Evolutionary conservation across 1,284 basidiomycete species (phyloP).

Genomic region (Rugosomyces carneus): DNA sequence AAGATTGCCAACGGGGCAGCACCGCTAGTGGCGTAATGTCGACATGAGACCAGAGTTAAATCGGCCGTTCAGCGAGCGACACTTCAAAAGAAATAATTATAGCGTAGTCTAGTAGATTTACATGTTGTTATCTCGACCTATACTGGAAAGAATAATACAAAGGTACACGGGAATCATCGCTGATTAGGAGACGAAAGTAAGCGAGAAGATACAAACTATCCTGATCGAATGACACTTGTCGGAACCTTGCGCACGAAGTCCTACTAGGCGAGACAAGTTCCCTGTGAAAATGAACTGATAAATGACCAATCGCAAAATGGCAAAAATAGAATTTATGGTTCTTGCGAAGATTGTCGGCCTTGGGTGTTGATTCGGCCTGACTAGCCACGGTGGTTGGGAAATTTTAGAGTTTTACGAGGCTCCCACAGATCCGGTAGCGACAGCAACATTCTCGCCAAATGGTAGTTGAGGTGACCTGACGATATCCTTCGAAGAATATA

Average conservation of each 20-base stretch:
- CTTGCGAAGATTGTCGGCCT: slow-evolving; percentile 18
- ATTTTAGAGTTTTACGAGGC: slow-evolving; percentile 37
- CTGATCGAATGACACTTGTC: slow-evolving; percentile 11
- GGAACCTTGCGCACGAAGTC: slow-evolving; percentile 11
- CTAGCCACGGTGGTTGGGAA: slow-evolving; percentile 4
- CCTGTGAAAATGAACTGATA: slow-evolving; percentile 40
- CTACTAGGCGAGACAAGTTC: slow-evolving; percentile 22
- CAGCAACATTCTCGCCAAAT: slow-evolving; percentile 56
- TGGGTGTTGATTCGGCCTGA: slow-evolving; percentile 13
- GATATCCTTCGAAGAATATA: slow-evolving; percentile 40
- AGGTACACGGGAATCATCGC: slow-evolving; percentile 19
- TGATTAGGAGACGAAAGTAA: slow-evolving; percentile 11
- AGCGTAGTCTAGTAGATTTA: slow-evolving; percentile 32
- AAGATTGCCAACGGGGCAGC: not conserved
- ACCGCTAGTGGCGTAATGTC: not conserved
- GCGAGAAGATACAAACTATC: slow-evolving; percentile 15
- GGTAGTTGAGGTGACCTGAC: slow-evolving; percentile 60
- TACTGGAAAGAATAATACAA: slow-evolving; percentile 30
- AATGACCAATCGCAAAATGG: slow-evolving; percentile 39
- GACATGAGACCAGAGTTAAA: not conserved
- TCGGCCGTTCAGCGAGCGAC: not conserved
- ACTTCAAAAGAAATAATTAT: slow-evolving; percentile 22
- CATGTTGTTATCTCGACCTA: slow-evolving; percentile 29
- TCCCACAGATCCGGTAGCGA: slow-evolving; percentile 44
- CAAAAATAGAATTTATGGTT: slow-evolving; percentile 21